These are phyloP conservation scores for Hirschioporus abietinus DNA, from an alignment of 768 basidiomycete genomes.

Conservation along the genomic window DNA sequence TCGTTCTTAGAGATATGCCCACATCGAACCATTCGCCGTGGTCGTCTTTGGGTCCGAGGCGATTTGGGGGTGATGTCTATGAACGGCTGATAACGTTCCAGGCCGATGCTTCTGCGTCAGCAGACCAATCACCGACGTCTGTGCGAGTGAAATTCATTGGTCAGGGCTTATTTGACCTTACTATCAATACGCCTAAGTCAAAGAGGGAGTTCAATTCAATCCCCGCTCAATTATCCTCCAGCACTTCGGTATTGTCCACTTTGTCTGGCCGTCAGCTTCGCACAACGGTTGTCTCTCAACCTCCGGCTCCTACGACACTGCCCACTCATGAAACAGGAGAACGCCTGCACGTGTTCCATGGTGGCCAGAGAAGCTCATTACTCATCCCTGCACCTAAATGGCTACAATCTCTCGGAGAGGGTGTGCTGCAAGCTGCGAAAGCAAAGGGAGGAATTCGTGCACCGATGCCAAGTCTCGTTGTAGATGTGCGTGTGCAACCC, in stretches of 20 bases:
- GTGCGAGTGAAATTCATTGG: conserved; percentile 33
- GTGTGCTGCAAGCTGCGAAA: conserved; percentile 40
- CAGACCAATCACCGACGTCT: conserved; percentile 28
- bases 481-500: conserved; percentile 74
- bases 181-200: conserved; percentile 20
- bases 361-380: conserved; percentile 59
- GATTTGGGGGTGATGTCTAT: conserved; percentile 73
- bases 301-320: conserved; percentile 48
- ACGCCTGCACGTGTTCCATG: conserved; percentile 69
- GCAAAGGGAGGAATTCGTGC: conserved; percentile 63
- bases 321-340: conserved; percentile 55
- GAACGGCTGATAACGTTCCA: conserved; percentile 60
- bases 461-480: conserved; percentile 92
- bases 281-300: conserved; percentile 75
- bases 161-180: conserved; percentile 48
- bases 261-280: conserved; percentile 43
- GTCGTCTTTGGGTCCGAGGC: conserved; percentile 61
- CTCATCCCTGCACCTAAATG: conserved; percentile 66
- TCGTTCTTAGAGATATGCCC: conserved; percentile 59
- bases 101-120: conserved; percentile 33
- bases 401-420: conserved; percentile 61
- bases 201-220: conserved; percentile 40
- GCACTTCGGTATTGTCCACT: conserved; percentile 48
- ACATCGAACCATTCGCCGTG: conserved; percentile 46
- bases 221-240: conserved; percentile 49